Evolutionary conservation across 371 early-diverging fungal genomes (phyloP).

Genomic region (Mortierella sp.): DNA sequence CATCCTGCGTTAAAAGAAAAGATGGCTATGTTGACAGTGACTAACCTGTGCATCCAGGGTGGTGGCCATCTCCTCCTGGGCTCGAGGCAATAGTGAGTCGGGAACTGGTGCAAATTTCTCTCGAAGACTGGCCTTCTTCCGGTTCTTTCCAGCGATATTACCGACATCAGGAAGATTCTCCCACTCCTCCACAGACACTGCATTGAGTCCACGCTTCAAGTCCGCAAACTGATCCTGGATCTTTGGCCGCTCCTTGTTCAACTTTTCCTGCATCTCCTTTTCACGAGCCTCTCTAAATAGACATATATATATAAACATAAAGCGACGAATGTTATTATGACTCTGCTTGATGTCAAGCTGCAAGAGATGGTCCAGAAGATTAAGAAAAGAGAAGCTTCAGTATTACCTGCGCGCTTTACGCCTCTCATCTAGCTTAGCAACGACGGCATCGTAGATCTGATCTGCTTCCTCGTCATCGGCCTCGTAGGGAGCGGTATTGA

Average conservation of each 20-base stretch:
- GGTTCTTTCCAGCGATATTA: constrained; percentile 86
- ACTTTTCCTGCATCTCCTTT: constrained; percentile 64
- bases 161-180: constrained; percentile 92
- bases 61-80: constrained; percentile 68
- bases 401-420: constrained; percentile 73
- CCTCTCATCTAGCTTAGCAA: constrained; percentile 91
- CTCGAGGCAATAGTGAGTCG: constrained; percentile 83
- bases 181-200: constrained; percentile 91
- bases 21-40: neutral
- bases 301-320: neutral
- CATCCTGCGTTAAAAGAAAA: too few relatives aligned
- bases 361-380: too few relatives aligned
- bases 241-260: constrained; percentile 67
- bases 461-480: constrained; percentile 98
- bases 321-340: neutral
- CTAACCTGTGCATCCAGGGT: constrained; percentile 68
- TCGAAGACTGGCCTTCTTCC: constrained; percentile 71
- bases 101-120: constrained; percentile 83
- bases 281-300: constrained; percentile 67
- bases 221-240: constrained; percentile 94
- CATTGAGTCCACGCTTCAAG: constrained; percentile 83
- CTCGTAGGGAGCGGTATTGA: constrained; percentile 89
- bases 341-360: neutral
- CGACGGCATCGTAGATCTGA: constrained; percentile 91
- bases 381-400: neutral